Percentiles rank a stretch among this genome's conserved stretches.
These are phyloP conservation scores for Ascochyta fabae DNA, from an alignment of 2,329 filamentous ascomycete species.

Conservation along the genomic window DNA sequence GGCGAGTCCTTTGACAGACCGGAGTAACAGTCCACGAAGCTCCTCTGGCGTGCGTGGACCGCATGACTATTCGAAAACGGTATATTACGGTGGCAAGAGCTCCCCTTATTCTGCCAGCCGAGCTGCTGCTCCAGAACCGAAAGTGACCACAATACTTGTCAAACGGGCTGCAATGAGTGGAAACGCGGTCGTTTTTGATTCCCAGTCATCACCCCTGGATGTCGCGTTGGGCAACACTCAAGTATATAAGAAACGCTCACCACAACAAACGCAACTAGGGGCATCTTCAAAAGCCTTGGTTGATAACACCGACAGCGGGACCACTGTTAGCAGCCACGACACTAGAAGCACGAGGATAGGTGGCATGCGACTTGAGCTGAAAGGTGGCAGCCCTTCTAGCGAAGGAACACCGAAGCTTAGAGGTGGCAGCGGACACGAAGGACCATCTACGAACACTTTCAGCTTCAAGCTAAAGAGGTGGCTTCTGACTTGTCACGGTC, in stretches of 20 bases:
- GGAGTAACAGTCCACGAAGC: background rate
- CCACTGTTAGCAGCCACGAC: slow-evolving; percentile 2
- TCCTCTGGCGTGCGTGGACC: no score
- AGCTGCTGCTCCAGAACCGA: background rate
- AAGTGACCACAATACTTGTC: slow-evolving; percentile 2
- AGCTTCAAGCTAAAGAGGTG: slow-evolving; percentile 7
- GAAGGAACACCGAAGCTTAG: background rate
- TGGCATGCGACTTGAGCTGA: slow-evolving; percentile 6
- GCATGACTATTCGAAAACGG: background rate
- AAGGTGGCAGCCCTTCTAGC: background rate
- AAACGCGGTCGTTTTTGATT: background rate
- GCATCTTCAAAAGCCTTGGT: background rate
- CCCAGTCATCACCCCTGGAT: background rate
- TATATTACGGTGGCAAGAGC: background rate
- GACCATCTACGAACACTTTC: background rate
- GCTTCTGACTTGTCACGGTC: slow-evolving; percentile 8
- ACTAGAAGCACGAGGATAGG: background rate
- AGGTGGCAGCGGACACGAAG: slow-evolving; percentile 2
- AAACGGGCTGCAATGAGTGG: background rate
- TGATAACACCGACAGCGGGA: background rate
- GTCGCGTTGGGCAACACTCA: background rate
- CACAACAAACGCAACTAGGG: background rate
- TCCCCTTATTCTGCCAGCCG: background rate
- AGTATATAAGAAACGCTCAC: background rate
- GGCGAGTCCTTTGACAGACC: slow-evolving; percentile 17